Evolutionary conservation across 805 yeast genomes (phyloP).

Genomic region (Nakazawaea holstii): DNA sequence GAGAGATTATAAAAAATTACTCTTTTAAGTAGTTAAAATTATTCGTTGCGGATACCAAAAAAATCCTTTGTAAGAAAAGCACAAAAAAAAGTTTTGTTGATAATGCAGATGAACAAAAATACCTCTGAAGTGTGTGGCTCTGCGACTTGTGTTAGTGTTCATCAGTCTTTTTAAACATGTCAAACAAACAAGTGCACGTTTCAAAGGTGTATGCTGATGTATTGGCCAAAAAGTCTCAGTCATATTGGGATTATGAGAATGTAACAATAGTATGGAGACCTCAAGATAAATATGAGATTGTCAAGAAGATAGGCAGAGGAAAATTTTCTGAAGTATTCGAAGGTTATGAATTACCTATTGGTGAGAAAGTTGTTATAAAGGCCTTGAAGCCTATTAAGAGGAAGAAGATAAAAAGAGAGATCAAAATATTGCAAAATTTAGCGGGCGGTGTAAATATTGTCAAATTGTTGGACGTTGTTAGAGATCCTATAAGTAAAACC

Average conservation of each 20-base stretch:
- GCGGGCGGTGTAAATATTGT: constrained; percentile 82
- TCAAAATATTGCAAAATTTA: constrained; percentile 78
- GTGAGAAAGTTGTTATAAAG: constrained; percentile 71
- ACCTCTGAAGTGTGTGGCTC: too few relatives aligned
- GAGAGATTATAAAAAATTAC: neutral
- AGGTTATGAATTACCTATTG: constrained; percentile 66
- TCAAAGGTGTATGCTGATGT: constrained; percentile 73
- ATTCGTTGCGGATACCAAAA: neutral
- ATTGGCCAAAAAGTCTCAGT: constrained; percentile 58
- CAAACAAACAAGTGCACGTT: constrained; percentile 3
- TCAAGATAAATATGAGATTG: constrained; percentile 54
- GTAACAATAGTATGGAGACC: constrained; percentile 57
- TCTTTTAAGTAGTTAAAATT: neutral
- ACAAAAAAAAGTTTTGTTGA: neutral
- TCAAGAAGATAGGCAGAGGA: constrained; percentile 84
- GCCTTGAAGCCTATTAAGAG: constrained; percentile 89
- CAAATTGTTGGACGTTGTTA: constrained; percentile 71
- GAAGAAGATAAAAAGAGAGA: constrained; percentile 87
- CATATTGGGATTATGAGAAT: constrained; percentile 86
- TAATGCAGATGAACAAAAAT: neutral
- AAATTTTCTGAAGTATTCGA: constrained; percentile 94
- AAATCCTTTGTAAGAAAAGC: neutral
- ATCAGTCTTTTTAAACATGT: neutral
- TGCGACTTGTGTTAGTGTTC: too few relatives aligned
- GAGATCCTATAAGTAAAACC: constrained; percentile 73